phyloP scores from a whole-genome alignment of 495 filamentous ascomycete species.

The Aspergillus sparsus region DNA sequence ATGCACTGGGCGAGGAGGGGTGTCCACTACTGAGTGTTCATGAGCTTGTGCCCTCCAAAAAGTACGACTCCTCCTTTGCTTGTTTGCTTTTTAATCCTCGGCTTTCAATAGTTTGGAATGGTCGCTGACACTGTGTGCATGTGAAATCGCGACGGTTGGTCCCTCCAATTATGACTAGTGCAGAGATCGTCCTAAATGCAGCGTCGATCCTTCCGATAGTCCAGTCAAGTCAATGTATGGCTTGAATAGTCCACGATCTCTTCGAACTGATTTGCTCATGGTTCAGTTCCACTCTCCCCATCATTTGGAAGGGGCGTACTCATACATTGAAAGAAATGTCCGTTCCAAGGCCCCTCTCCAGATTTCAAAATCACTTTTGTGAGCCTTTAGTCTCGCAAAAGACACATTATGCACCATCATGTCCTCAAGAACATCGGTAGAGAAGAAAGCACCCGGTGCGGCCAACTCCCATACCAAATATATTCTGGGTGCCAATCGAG shows the following conservation, averaged over 20 bases:
- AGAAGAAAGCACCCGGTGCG: constrained; percentile 32
- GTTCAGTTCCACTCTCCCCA: not conserved
- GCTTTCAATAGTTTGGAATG: constrained; percentile 21
- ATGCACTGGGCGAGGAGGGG: not conserved
- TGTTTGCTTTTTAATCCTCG: constrained; percentile 16
- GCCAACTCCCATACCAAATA: constrained; percentile 37
- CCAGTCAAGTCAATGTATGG: not conserved
- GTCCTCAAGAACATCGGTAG: constrained; percentile 13
- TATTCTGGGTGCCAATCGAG: constrained; percentile 39
- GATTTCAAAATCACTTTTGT: not conserved
- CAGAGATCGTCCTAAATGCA: not conserved
- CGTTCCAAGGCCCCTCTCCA: no score
- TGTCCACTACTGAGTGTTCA: not conserved
- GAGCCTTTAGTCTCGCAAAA: not conserved
- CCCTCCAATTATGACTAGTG: not conserved
- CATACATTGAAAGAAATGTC: no score
- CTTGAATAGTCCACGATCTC: not conserved
- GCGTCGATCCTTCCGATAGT: constrained; percentile 1
- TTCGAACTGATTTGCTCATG: not conserved
- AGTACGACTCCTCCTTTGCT: not conserved
- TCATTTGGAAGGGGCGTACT: not conserved
- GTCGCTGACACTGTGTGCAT: constrained; percentile 22
- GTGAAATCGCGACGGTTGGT: constrained; percentile 16
- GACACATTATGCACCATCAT: not conserved
- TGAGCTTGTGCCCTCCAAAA: not conserved